Evolutionary conservation across 2,329 filamentous ascomycete species (phyloP).

Genomic region (Nemania sp.): DNA sequence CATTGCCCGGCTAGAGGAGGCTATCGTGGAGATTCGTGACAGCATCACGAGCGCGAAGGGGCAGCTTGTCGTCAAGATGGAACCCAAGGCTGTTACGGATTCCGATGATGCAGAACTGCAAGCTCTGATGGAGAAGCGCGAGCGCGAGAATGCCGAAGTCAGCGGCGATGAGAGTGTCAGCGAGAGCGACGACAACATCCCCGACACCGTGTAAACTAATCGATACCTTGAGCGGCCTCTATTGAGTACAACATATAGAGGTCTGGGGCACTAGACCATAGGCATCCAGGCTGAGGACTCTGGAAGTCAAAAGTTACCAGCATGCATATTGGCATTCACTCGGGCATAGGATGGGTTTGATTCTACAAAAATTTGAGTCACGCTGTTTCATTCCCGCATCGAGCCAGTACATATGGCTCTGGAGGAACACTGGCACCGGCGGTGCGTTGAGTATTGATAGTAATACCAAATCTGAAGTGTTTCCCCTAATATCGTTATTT

Average conservation of each 20-base stretch:
- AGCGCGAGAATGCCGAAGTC: constrained; percentile 96
- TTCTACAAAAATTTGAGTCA: constrained; percentile 11
- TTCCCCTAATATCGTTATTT: too few relatives aligned
- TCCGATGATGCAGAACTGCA: constrained; percentile 97
- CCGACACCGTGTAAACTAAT: constrained; percentile 52
- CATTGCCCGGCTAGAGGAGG: constrained; percentile 82
- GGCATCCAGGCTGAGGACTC: constrained; percentile 1
- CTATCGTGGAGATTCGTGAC: constrained; percentile 82
- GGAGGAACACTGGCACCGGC: constrained; percentile 1
- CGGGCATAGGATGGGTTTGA: constrained; percentile 14
- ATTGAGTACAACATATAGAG: constrained; percentile 26
- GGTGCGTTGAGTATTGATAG: constrained; percentile 16
- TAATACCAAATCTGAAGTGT: constrained; percentile 12
- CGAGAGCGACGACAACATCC: constrained; percentile 88
- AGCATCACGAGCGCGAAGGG: constrained; percentile 81
- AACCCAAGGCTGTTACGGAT: constrained; percentile 98
- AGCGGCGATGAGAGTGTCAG: constrained; percentile 96
- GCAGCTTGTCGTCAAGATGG: constrained; percentile 91
- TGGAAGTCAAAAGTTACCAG: constrained; percentile 33
- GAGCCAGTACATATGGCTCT: background rate
- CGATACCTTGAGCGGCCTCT: constrained; percentile 19
- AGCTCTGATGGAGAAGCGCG: constrained; percentile 98
- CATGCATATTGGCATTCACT: constrained; percentile 29
- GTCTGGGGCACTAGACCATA: constrained; percentile 10
- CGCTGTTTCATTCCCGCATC: constrained; percentile 8